Base-by-base conservation (phyloP, 225 moss, liverwort and hornwort genomes). In the Anthoceros angustus region DNA sequence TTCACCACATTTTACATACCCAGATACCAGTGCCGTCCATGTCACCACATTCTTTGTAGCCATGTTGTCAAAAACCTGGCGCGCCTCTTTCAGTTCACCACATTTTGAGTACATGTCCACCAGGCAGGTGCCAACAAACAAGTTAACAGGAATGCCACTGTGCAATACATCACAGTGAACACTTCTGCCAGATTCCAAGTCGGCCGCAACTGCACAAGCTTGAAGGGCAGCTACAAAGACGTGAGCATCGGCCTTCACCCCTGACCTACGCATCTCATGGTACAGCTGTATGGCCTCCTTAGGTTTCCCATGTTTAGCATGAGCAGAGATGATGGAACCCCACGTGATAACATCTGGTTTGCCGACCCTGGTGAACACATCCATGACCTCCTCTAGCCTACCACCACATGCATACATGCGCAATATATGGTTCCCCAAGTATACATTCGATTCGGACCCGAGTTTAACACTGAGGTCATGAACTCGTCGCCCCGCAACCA, bases 91-190 rank as follows among this genome's bases (percentile, higher is more conserved):
- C 23, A 55, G 5, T 18, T 23, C 23, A 18, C 55, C 55, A 55
- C 55, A 55, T 55, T 55, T 55, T 18, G 55, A 55, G 55, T 55
- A 55, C 55, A 55, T 55, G 55, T 55, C 55, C 12, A 55, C 55
- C 55, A 55, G 23, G 18, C 8, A 55, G 14, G n/a, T 55, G 10
- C 55, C 55, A 20, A 55, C 55, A 15, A 55, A 55, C 55, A 55
- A 18, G 23, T 55, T 55, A 15, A 3, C n/a, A 1, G 18, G n/a
- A 15, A 55, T 23, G 7, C 55, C 55, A 20, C 55, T 18, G 0
- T 20, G 8, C 55, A 55, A 15, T 5, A 55, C 23, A 55, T 55
- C 55, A 55, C n/a, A 18, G 23, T 55, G 55, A 6, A 55, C 55
- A 8, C 14, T 23, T 20, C 23, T 55, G n/a, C 55, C 55, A 5